phyloP scores from a whole-genome alignment of 345 rosid species.

The Lenwebbia sp. region DNA sequence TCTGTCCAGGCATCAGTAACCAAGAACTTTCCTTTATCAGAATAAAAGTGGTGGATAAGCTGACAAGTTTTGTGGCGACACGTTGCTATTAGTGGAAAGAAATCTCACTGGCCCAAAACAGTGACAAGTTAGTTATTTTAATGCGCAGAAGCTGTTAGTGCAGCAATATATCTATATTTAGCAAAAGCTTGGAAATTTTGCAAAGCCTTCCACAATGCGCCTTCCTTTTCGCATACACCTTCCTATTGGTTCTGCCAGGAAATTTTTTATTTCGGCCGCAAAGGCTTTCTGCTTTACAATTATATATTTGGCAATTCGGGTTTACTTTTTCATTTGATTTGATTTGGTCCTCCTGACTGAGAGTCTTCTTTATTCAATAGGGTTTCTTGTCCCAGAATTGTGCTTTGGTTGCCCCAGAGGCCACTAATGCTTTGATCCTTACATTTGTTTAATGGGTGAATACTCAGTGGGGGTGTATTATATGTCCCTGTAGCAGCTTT shows the following conservation, averaged over 20 bases:
- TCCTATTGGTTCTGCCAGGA: background rate
- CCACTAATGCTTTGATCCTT: background rate
- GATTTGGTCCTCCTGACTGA: background rate
- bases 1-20: conserved; percentile 1
- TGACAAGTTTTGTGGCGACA: conserved; percentile 10
- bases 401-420: background rate
- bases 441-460: background rate
- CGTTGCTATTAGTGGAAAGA: conserved; percentile 29
- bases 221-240: background rate
- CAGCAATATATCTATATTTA: background rate
- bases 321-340: background rate
- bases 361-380: background rate
- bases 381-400: background rate
- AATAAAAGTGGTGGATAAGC: conserved; percentile 11
- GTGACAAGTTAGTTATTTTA: background rate
- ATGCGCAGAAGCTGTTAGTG: background rate
- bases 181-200: background rate
- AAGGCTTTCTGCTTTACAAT: background rate
- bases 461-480: background rate
- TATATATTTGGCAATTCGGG: background rate
- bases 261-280: background rate
- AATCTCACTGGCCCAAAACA: background rate
- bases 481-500: background rate
- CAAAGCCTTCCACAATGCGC: background rate
- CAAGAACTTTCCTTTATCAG: conserved; percentile 6